phyloP scores from a whole-genome alignment of 371 early-diverging fungal genomes.

The Mortierella sp. region DNA sequence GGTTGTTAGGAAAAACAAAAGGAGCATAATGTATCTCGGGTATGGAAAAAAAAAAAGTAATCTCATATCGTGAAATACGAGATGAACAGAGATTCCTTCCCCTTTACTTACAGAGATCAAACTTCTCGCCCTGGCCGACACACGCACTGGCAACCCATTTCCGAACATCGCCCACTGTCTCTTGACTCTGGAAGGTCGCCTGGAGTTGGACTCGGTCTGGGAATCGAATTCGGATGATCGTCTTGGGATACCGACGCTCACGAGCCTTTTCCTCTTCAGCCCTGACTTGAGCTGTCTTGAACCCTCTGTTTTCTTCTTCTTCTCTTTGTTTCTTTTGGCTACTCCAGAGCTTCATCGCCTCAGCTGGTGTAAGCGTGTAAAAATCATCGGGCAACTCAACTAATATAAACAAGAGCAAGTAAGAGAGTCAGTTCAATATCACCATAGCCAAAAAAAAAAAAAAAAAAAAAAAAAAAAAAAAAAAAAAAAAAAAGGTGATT shows the following conservation, averaged over 20 bases:
- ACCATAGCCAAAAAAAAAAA: not conserved
- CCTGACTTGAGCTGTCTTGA: conserved; percentile 67
- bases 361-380: conserved; percentile 64
- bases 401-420: conserved; percentile 18
- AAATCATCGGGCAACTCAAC: conserved; percentile 75
- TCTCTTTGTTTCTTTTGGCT: conserved; percentile 47
- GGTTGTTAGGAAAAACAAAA: no score
- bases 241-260: conserved; percentile 68
- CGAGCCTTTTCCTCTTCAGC: conserved; percentile 62
- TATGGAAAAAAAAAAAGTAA: not conserved
- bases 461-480: not conserved
- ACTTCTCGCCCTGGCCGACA: conserved; percentile 50
- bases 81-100: not conserved
- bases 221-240: conserved; percentile 68
- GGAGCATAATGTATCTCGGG: no score
- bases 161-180: conserved; percentile 52
- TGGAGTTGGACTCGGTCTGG: conserved; percentile 65
- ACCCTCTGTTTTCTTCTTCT: conserved; percentile 57
- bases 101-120: conserved; percentile 36
- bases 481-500: not conserved
- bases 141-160: conserved; percentile 34
- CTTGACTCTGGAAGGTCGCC: conserved; percentile 59
- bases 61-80: no score
- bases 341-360: conserved; percentile 59
- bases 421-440: not conserved